Percentiles rank a stretch among this genome's conserved stretches.
phyloP scores from a whole-genome alignment of 345 rosid genomes.

The Turritis glabra region DNA sequence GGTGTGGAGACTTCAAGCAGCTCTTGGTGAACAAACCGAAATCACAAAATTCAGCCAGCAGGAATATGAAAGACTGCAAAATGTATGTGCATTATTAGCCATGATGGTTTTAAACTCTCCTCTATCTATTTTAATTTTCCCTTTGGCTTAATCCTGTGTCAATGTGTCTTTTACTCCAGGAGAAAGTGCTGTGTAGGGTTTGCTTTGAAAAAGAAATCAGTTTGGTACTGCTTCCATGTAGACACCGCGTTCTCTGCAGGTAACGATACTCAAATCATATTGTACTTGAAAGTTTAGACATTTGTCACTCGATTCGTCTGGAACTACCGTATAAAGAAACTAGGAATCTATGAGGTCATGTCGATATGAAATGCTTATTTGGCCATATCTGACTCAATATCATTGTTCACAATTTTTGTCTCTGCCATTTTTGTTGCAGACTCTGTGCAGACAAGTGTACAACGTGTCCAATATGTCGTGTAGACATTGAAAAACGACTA shows the following conservation, averaged over 20 bases:
- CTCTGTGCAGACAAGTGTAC: slow-evolving; percentile 83
- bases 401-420: background rate
- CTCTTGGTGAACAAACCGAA: slow-evolving; percentile 95
- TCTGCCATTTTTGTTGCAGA: slow-evolving; percentile 47
- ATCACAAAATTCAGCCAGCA: slow-evolving; percentile 88
- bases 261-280: slow-evolving; percentile 24
- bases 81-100: slow-evolving; percentile 30
- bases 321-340: background rate
- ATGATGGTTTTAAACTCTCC: background rate
- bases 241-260: slow-evolving; percentile 97
- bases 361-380: background rate
- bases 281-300: background rate
- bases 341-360: slow-evolving; percentile 10
- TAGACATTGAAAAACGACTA: slow-evolving; percentile 67
- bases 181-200: slow-evolving; percentile 92
- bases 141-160: slow-evolving; percentile 8
- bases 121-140: background rate
- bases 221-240: slow-evolving; percentile 89
- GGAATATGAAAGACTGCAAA: slow-evolving; percentile 95
- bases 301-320: background rate
- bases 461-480: slow-evolving; percentile 89
- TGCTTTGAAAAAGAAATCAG: slow-evolving; percentile 92
- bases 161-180: slow-evolving; percentile 49
- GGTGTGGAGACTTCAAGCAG: slow-evolving; percentile 99
- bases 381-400: background rate